A percentile compares a stretch with the other conserved stretches of the same genome.
Evolutionary conservation across 805 yeast genomes (phyloP).

Genomic region (Sungouiozyma ichnusensis): DNA sequence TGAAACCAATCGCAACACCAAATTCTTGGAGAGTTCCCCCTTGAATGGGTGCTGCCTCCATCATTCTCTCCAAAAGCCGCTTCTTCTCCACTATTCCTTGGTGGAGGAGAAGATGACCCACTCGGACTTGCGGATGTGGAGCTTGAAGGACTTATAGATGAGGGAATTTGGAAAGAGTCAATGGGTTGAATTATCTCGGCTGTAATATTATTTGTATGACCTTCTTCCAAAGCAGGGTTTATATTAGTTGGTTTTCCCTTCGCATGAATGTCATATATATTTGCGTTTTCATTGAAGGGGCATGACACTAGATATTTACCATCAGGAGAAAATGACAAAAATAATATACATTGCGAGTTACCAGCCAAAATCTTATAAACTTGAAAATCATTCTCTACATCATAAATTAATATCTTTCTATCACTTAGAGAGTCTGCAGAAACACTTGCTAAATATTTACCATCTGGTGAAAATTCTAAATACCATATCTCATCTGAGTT

Average conservation of each 20-base stretch:
- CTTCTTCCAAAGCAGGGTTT: slow-evolving; percentile 9
- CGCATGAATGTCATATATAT: slow-evolving; percentile 55
- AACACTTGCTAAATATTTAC: slow-evolving; percentile 65
- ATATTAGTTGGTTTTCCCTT: slow-evolving; percentile 15
- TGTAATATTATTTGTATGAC: slow-evolving; percentile 1
- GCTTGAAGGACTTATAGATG: slow-evolving; percentile 1
- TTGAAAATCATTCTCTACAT: slow-evolving; percentile 40
- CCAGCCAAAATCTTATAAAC: slow-evolving; percentile 32
- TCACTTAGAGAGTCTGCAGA: slow-evolving; percentile 42
- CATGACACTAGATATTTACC: slow-evolving; percentile 59
- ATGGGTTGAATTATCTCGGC: slow-evolving; percentile 25
- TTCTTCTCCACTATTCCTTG: slow-evolving; percentile 1
- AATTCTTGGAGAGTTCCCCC: slow-evolving; percentile 24
- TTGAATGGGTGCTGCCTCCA: background rate
- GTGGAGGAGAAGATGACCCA: slow-evolving; percentile 2
- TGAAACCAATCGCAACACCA: slow-evolving; percentile 68
- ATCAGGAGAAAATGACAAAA: slow-evolving; percentile 67
- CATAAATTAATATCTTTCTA: slow-evolving; percentile 52
- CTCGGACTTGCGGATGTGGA: background rate
- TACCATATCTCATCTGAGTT: slow-evolving; percentile 81
- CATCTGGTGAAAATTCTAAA: slow-evolving; percentile 66
- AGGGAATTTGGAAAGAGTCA: slow-evolving; percentile 17
- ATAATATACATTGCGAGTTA: slow-evolving; percentile 46
- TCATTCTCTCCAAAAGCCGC: background rate
- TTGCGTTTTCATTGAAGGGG: slow-evolving; percentile 58